A percentile compares a stretch with the other conserved stretches of the same genome.
Conservation (phyloP, 164 flowering plant species). For the Akebia trifoliata region DNA sequence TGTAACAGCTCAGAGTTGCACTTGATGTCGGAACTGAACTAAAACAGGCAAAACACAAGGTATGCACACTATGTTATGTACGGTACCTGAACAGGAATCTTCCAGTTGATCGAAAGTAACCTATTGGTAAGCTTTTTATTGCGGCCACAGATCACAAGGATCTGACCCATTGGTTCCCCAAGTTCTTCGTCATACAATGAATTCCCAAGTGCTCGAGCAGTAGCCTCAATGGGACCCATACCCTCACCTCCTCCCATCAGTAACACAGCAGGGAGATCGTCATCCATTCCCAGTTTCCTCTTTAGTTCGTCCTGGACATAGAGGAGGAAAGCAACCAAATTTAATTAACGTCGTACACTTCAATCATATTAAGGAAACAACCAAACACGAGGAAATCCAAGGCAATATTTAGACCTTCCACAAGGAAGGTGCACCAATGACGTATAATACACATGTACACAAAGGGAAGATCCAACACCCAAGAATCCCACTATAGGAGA, state of each 20-base stretch:
- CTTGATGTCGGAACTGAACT: background rate
- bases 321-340: background rate
- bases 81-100: slow-evolving; percentile 86
- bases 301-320: slow-evolving; percentile 53
- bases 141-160: slow-evolving; percentile 89
- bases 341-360: background rate
- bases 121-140: slow-evolving; percentile 75
- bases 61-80: background rate
- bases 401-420: background rate
- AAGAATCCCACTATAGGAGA: background rate
- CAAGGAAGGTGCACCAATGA: background rate
- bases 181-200: slow-evolving; percentile 64
- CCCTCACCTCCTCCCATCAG: slow-evolving; percentile 99
- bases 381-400: background rate
- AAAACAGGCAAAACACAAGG: background rate
- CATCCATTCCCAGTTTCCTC: slow-evolving; percentile 89
- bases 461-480: background rate
- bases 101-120: slow-evolving; percentile 71
- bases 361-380: background rate
- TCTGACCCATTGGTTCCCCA: slow-evolving; percentile 78
- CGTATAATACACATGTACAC: background rate
- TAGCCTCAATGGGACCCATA: slow-evolving; percentile 97
- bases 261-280: slow-evolving; percentile 84
- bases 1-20: background rate
- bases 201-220: slow-evolving; percentile 82